Evolutionary conservation across 1,284 basidiomycete genomes (phyloP).

Genomic region (Tetrapyrgos nigripes): DNA sequence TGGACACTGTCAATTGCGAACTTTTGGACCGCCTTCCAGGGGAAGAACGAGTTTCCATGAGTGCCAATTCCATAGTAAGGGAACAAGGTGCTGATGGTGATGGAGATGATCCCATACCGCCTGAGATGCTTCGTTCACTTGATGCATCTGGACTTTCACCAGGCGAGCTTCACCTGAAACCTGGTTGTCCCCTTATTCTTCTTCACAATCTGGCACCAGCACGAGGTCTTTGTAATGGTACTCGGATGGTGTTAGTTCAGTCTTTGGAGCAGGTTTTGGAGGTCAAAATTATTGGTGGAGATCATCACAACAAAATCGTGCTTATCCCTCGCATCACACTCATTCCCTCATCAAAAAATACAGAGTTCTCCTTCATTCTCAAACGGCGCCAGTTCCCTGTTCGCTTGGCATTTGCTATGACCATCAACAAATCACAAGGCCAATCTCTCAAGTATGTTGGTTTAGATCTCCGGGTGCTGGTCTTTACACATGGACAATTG

Average conservation of each 20-base stretch:
- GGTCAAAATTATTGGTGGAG: constrained; percentile 30
- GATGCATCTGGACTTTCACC: constrained; percentile 31
- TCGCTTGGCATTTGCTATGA: constrained; percentile 42
- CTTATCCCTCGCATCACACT: constrained; percentile 40
- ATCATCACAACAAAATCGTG: constrained; percentile 31
- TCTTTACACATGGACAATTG: constrained; percentile 39
- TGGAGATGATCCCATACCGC: constrained; percentile 5
- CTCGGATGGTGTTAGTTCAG: constrained; percentile 27
- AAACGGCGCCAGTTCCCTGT: constrained; percentile 31
- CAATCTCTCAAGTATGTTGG: constrained; percentile 39
- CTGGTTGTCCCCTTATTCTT: constrained; percentile 41
- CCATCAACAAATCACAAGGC: constrained; percentile 47
- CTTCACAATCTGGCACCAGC: no score
- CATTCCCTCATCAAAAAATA: constrained; percentile 19
- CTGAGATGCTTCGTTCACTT: constrained; percentile 24
- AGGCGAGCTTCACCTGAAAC: constrained; percentile 27
- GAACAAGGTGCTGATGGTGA: constrained; percentile 11
- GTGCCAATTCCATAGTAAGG: constrained; percentile 26
- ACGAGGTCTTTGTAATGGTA: constrained; percentile 50
- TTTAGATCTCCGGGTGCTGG: constrained; percentile 32
- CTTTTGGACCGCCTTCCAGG: constrained; percentile 38
- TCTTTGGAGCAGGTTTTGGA: constrained; percentile 31
- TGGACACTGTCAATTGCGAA: constrained; percentile 36
- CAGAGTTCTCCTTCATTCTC: constrained; percentile 27
- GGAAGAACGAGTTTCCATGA: constrained; percentile 22